Conservation (phyloP, 2,329 filamentous ascomycete species). For the Pyrenophora graminea region DNA sequence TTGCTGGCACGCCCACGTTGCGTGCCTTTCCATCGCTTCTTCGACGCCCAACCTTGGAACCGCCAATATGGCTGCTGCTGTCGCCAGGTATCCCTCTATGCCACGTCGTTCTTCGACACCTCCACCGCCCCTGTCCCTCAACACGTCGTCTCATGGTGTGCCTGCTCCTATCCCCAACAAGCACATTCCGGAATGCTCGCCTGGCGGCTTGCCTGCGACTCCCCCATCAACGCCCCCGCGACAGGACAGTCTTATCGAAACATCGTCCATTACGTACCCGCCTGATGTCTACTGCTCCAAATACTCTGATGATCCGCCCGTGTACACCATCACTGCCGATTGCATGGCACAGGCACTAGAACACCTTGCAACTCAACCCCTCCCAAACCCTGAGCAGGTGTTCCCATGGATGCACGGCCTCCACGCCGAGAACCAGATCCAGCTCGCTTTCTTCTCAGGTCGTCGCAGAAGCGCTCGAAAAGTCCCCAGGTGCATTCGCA, state of each 20-base stretch:
- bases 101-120: constrained; percentile 49
- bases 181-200: constrained; percentile 86
- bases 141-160: constrained; percentile 59
- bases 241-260: constrained; percentile 59
- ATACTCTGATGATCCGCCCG: constrained; percentile 56
- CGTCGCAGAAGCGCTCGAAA: constrained; percentile 71
- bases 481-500: constrained; percentile 76
- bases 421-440: constrained; percentile 84
- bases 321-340: constrained; percentile 74
- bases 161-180: constrained; percentile 78
- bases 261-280: constrained; percentile 74
- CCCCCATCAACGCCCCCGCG: constrained; percentile 64
- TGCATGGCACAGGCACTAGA: constrained; percentile 75
- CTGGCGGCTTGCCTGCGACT: constrained; percentile 65
- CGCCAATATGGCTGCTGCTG: constrained; percentile 49
- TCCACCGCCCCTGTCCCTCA: constrained; percentile 62
- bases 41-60: constrained; percentile 12
- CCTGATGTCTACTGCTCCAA: constrained; percentile 65
- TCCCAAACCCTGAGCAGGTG: constrained; percentile 82
- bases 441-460: constrained; percentile 85
- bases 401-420: constrained; percentile 97
- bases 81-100: constrained; percentile 47
- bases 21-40: constrained; percentile 34
- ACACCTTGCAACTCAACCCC: constrained; percentile 73
- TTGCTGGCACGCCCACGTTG: constrained; percentile 21